Conservation (phyloP, 2,329 filamentous ascomycete genomes). For the Talaromyces sp. region DNA sequence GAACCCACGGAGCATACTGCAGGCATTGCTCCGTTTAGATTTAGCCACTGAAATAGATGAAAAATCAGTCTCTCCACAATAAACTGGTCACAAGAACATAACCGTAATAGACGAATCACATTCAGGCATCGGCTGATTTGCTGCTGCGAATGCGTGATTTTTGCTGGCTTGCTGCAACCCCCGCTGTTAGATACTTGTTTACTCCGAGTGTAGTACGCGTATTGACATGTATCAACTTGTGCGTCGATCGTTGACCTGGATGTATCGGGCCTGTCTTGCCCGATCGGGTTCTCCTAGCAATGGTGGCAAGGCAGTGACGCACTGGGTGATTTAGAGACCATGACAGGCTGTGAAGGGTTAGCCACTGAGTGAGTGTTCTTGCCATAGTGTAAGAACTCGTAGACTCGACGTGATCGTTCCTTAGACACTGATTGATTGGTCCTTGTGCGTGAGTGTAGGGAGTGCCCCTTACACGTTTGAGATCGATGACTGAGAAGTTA, state of each 20-base stretch:
- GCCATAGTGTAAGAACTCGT: background rate
- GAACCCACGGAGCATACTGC: background rate
- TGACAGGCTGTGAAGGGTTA: background rate
- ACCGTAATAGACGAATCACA: background rate
- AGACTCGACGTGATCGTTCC: background rate
- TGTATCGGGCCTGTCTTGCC: background rate
- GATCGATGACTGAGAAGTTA: background rate
- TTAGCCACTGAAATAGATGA: background rate
- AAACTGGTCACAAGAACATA: background rate
- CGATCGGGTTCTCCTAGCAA: background rate
- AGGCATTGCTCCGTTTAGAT: background rate
- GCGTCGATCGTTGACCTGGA: background rate
- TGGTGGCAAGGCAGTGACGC: background rate
- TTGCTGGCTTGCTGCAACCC: background rate
- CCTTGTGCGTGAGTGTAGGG: background rate
- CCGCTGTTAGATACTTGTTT: background rate
- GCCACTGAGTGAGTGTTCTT: background rate
- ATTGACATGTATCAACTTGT: background rate
- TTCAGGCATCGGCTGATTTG: background rate
- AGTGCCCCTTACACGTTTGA: background rate
- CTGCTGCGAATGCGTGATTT: conserved; percentile 4
- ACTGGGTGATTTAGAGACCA: background rate
- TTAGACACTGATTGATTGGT: background rate
- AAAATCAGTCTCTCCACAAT: background rate
- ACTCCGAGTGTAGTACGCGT: background rate